Percentiles rank a stretch among this genome's conserved stretches.
These are phyloP conservation scores for Rutstroemia sp. DNA, from an alignment of 2,329 filamentous ascomycete species.

Conservation along the genomic window DNA sequence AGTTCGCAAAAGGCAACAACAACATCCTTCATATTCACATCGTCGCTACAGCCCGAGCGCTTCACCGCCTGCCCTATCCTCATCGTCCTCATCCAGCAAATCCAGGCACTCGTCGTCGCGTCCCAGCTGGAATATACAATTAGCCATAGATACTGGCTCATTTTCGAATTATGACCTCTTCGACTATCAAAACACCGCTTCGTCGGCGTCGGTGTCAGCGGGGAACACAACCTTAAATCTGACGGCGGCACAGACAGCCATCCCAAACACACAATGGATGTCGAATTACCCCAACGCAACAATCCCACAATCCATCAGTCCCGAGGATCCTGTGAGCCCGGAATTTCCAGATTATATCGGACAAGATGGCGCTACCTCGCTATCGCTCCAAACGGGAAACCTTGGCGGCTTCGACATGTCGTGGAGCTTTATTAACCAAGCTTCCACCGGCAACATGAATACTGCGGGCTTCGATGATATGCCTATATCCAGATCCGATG, in stretches of 20 bases:
- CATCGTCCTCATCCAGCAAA: background rate
- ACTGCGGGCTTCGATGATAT: slow-evolving; percentile 16
- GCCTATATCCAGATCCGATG: slow-evolving; percentile 15
- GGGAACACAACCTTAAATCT: background rate
- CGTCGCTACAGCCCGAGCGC: slow-evolving; percentile 4
- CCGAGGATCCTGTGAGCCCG: background rate
- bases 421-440: slow-evolving; percentile 15
- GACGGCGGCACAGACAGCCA: background rate
- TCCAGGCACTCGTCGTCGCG: background rate
- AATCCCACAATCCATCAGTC: slow-evolving; percentile 1
- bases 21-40: slow-evolving; percentile 1
- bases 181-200: background rate
- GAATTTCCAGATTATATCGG: slow-evolving; percentile 1
- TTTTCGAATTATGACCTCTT: background rate
- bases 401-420: slow-evolving; percentile 12
- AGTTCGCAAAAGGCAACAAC: slow-evolving; percentile 5
- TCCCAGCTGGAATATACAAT: slow-evolving; percentile 1
- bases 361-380: background rate
- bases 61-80: slow-evolving; percentile 4
- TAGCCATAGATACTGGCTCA: background rate
- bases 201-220: background rate
- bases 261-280: slow-evolving; percentile 2
- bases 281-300: background rate
- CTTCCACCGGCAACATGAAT: slow-evolving; percentile 5
- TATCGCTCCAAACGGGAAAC: slow-evolving; percentile 6